Base-by-base conservation (phyloP, 768 basidiomycete species). In the Phanerochaete carnosa region DNA sequence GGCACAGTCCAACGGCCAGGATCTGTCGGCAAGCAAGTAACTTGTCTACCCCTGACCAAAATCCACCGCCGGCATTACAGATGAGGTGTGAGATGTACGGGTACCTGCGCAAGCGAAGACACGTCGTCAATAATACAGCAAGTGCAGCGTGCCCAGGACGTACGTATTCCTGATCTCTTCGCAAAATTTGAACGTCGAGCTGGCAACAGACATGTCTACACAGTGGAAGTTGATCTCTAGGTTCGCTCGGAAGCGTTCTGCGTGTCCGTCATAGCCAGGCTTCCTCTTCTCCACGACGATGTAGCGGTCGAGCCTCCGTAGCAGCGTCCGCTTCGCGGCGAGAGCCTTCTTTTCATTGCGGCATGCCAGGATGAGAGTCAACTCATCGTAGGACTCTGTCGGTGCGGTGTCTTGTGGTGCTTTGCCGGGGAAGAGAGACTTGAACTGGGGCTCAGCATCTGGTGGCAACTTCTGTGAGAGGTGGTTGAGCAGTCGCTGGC, bases 291-390 rank as follows among this genome's bases (percentile, higher is more conserved):
- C 70, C 53, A 65, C 68, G 5, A 67, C 70, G 26, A 90, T 77
- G 50, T 86, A 79, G 2, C 73, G 66, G 65, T 93, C 88, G 32
- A 91, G 73, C 45, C 81, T 74, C 2, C 64, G 56, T 32, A 82
- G 75, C 3, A 94, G 76, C 54, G 83, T 76, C n/a, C 70, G 68
- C 32, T 82, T 79, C 13, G 92, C 90, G 15, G 67, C 78, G 61
- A 86, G 81, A 1, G 88, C 93, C 3, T 86, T 81, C 62, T 82
- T 78, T 39, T 72, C 75, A 63, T 78, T 90, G 56, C 93, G 80
- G 70, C 93, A 94, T 0, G 92, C 93, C 80, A 95, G 79, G 62
- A 95, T 83, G 26, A 95, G 75, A 0, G 88, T 92, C 50, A 92
- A 66, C 6, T 86, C 86, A 80, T 76, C 65, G 78, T 84, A 8